Percentiles rank a stretch among this genome's conserved stretches.
phyloP scores from a whole-genome alignment of 2,329 filamentous ascomycete genomes.

The Trichoderma afroharzianum region DNA sequence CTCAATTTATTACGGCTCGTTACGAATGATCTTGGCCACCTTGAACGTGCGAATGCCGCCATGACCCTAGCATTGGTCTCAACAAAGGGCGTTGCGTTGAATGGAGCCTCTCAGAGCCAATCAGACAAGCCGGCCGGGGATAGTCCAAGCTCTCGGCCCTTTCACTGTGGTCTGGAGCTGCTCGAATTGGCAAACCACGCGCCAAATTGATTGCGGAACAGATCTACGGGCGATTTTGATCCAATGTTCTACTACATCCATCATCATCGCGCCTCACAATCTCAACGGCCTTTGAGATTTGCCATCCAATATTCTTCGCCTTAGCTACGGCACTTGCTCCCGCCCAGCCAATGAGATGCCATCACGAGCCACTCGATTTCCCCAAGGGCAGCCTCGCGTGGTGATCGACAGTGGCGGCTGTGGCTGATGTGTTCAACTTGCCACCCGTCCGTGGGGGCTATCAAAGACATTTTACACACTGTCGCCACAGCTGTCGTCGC shows the following conservation, averaged over 20 bases:
- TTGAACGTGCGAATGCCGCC: neutral
- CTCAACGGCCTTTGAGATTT: neutral
- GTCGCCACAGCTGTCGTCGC: neutral
- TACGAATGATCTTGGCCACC: neutral
- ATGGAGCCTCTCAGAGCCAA: neutral
- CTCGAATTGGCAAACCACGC: neutral
- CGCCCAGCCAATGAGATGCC: neutral
- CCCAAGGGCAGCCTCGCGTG: neutral
- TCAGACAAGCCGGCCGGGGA: neutral
- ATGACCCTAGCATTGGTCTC: neutral
- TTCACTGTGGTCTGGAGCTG: neutral
- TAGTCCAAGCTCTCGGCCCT: neutral
- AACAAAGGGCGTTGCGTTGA: neutral
- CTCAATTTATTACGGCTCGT: neutral
- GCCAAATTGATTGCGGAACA: neutral
- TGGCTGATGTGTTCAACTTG: neutral
- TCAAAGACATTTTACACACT: neutral
- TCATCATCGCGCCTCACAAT: neutral
- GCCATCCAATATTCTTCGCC: neutral
- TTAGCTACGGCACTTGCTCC: neutral
- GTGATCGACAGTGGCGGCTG: conserved; percentile 10
- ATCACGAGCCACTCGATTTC: neutral
- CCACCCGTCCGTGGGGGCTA: neutral
- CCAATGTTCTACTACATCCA: neutral
- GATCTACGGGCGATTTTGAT: neutral